Evolutionary conservation across 257 asterid species (phyloP), one percentile per base, ranked within the genome.

Genomic region (Solanum microdontum): DNA sequence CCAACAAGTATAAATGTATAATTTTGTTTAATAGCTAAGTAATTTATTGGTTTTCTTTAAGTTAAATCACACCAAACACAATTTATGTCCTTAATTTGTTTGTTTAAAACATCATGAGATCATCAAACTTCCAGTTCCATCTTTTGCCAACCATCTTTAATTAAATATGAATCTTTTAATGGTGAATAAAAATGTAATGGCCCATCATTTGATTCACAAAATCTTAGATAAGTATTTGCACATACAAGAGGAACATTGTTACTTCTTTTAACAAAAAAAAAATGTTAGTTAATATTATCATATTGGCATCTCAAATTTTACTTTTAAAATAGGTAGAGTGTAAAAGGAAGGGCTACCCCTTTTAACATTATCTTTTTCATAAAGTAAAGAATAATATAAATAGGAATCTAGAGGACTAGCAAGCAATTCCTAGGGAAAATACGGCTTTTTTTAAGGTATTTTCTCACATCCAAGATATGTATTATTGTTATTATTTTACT

Each of bases 141-240:
- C 64, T 24, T 77, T 77, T 34, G 28, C 82, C 82, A 74, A 34
- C 82, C 48, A 34, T 34, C 28, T 74, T 74, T 34, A 74, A 21
- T 34, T 74, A 9, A 34, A 34, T 74, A 36, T 36, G 80, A 36
- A 74, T 11, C 34, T 76, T 75, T 76, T 39, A 11, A 15, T 70
- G 4, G 24, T 70, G 14, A 32, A 72, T 17, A 72, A 33, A 70
- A 72, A 32, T 72, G 40, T 12, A 39, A 39, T 76, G 34, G 60
- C 83, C 83, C 83, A n/a, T 39, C 83, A 76, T 39, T 76, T 76
- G 83, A 76, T 76, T 76, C 83, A n/a, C 83, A 76, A 76, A 76
- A 76, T 76, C 83, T 76, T 39, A 76, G 60, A 76, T 76, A 23
- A 39, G 83, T 19, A 39, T n/a, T 15, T 37, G 23, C 34, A n/a